phyloP scores from a whole-genome alignment of 805 yeast genomes.

The Saccharomycopsis sp. region DNA sequence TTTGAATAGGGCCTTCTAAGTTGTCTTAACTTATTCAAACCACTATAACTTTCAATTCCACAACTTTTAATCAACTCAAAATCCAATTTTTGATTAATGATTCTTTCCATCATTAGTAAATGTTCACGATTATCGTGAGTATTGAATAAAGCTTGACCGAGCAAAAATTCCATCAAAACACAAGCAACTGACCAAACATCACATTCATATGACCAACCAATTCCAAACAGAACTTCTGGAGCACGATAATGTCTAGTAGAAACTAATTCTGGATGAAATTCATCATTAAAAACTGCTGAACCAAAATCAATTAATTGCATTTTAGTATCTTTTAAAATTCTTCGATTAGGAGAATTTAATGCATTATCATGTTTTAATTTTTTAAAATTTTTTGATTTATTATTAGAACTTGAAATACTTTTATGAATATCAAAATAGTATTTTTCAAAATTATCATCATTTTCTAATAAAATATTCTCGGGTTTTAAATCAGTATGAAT shows the following conservation, averaged over 20 bases:
- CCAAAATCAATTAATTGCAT: conserved; percentile 95
- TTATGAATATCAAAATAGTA: conserved; percentile 1
- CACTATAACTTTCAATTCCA: conserved; percentile 4
- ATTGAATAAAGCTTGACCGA: conserved; percentile 90
- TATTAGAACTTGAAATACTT: not conserved
- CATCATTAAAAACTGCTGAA: conserved; percentile 89
- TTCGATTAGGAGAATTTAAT: conserved; percentile 22
- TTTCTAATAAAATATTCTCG: conserved; percentile 72
- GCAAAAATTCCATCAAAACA: conserved; percentile 77
- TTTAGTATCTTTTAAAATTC: conserved; percentile 61
- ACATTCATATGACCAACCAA: conserved; percentile 96
- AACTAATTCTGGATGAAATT: conserved; percentile 84
- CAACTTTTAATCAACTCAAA: conserved; percentile 25
- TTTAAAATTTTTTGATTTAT: not conserved
- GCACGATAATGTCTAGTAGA: conserved; percentile 96
- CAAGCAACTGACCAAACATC: conserved; percentile 98
- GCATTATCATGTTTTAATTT: not conserved
- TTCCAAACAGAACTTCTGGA: conserved; percentile 87
- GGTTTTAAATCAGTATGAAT: conserved; percentile 97
- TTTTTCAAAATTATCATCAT: conserved; percentile 26
- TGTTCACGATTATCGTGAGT: conserved; percentile 95
- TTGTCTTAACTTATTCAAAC: not conserved
- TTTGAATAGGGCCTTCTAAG: conserved; percentile 8
- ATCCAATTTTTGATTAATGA: conserved; percentile 48
- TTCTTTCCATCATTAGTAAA: conserved; percentile 86